Percentiles rank a stretch among this genome's conserved stretches.
phyloP scores from a whole-genome alignment of 2,329 filamentous ascomycete species.

The Monilinia aucupariae region DNA sequence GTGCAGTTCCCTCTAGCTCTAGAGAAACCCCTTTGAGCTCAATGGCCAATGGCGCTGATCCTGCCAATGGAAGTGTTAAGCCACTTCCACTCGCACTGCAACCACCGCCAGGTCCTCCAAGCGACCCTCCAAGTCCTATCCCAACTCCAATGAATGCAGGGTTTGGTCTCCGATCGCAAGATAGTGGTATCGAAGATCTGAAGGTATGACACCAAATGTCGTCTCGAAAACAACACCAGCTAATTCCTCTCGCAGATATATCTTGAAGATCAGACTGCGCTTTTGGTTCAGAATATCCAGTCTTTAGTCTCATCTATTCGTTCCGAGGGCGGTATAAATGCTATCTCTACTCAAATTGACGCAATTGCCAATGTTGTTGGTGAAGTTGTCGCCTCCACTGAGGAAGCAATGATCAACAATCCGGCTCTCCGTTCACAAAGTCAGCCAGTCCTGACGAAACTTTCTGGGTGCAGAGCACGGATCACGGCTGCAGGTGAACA shows the following conservation, averaged over 20 bases:
- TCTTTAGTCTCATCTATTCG: slow-evolving; percentile 71
- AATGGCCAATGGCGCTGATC: slow-evolving; percentile 8
- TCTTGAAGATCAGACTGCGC: slow-evolving; percentile 75
- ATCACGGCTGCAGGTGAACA: slow-evolving; percentile 59
- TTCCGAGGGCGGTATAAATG: slow-evolving; percentile 54
- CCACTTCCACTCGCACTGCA: slow-evolving; percentile 15
- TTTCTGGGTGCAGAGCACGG: slow-evolving; percentile 59
- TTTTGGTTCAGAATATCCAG: slow-evolving; percentile 74
- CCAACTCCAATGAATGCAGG: slow-evolving; percentile 35
- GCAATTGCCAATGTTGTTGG: slow-evolving; percentile 66
- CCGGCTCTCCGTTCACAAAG: slow-evolving; percentile 47
- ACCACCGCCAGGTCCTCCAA: slow-evolving; percentile 11
- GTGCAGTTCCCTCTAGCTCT: background rate
- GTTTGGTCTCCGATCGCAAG: slow-evolving; percentile 40
- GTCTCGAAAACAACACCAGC: slow-evolving; percentile 1
- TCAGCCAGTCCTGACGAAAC: slow-evolving; percentile 47
- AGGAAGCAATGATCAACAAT: slow-evolving; percentile 49
- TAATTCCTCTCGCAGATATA: slow-evolving; percentile 51
- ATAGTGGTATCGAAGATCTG: slow-evolving; percentile 52
- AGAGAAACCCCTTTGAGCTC: background rate
- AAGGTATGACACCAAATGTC: slow-evolving; percentile 43
- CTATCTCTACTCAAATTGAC: slow-evolving; percentile 64
- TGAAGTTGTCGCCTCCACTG: slow-evolving; percentile 62
- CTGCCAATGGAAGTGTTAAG: slow-evolving; percentile 33
- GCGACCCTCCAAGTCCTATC: slow-evolving; percentile 9